Evolutionary conservation across 2,329 filamentous ascomycete genomes (phyloP), one percentile per base, ranked within the genome.

Genomic region (Xylariaceae sp.): DNA sequence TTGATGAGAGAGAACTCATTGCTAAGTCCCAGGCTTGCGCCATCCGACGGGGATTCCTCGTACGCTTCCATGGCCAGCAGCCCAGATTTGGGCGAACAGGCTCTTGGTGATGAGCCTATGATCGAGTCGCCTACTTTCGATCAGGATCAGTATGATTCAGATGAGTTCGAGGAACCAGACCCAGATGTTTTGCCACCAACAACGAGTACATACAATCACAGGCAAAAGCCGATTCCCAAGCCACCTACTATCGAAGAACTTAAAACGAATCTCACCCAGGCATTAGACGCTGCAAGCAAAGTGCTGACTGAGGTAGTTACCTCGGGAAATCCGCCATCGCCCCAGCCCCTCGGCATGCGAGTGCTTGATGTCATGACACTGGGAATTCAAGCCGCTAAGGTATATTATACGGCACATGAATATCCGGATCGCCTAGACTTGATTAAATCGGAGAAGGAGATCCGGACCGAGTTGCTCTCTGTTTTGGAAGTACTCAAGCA

Each of bases 321-420:
- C 6, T 51, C 62, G n/a, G 40, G 26, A 35, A 47, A 9, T n/a
- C 46, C 55, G 26, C 9, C 46, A 37, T 32, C 55, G 4, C 48
- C 61, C 34, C 58, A 54, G 34, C 53, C 57, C 27, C 89, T 96
- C 70, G 94, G 92, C 19, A 84, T 97, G 76, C 89, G 95, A 66
- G 84, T 99, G 39, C 81, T 97, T 53, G 92, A 97, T 69, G 85
- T 95, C 51, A 87, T 94, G 68, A 99, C 94, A 1, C 78, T 97
- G 51, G 92, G 92, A n/a, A 97, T 99, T 62, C 84, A 91, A 50
- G 91, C 92, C 1, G 94, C 94, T 50, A 96, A 95, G 73, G 86
- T 95, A 65, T 99, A 97, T 74, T 97, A 99, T 72, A 96, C 91
- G 0, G 83, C 90, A 3, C 94, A 97, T 68, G 88, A 95, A 66